Evolutionary conservation across 106 monocot species (phyloP).

Genomic region (Dendrobium catenatum): DNA sequence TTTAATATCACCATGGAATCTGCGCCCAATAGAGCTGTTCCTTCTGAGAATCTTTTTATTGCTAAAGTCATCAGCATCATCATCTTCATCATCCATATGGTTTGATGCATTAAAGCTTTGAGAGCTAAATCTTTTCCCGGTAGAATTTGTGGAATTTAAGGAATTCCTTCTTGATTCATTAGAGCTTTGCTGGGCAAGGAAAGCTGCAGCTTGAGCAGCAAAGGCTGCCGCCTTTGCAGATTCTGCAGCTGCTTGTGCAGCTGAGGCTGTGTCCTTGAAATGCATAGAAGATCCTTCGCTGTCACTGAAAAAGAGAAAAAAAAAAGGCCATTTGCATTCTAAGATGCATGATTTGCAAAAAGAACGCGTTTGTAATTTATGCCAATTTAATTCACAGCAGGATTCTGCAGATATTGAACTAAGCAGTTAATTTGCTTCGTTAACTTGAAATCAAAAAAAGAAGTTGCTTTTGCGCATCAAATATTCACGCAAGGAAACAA

Average conservation of each 20-base stretch:
- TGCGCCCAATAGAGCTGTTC: constrained; percentile 14
- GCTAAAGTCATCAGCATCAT: constrained; percentile 9
- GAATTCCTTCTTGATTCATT: constrained; percentile 18
- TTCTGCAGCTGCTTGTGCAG: constrained; percentile 72
- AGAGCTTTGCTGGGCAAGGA: constrained; percentile 40
- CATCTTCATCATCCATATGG: constrained; percentile 15
- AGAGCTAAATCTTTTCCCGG: constrained; percentile 10
- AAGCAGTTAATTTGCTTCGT: background rate
- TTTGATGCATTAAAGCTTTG: constrained; percentile 22
- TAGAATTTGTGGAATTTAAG: constrained; percentile 4
- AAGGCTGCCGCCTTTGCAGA: constrained; percentile 48
- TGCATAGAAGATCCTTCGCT: constrained; percentile 20
- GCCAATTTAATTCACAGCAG: background rate
- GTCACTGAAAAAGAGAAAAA: constrained; percentile 3
- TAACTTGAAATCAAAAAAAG: background rate
- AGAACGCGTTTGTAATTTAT: background rate
- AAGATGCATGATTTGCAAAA: background rate
- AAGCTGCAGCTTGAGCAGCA: constrained; percentile 66
- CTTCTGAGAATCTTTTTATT: constrained; percentile 28
- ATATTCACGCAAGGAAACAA: background rate
- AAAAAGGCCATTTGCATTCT: background rate
- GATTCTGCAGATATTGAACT: background rate
- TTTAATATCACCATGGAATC: constrained; percentile 38
- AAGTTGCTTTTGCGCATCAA: background rate
- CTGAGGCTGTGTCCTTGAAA: constrained; percentile 54